Conservation (phyloP, 148 eudicot species). For the Rhododendron simsii region DNA sequence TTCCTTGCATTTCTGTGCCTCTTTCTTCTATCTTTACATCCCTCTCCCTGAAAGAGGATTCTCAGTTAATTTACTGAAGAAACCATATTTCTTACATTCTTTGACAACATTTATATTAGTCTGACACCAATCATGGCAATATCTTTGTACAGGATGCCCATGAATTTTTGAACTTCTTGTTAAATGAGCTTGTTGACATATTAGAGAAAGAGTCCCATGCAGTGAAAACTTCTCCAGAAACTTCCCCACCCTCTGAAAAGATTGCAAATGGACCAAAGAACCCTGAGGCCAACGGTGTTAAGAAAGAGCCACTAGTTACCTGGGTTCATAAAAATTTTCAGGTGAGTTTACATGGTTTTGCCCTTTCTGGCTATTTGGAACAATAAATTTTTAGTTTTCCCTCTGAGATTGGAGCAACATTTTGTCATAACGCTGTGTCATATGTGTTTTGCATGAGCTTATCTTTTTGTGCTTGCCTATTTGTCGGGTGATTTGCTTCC, state of each 20-base stretch:
- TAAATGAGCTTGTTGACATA: constrained; percentile 87
- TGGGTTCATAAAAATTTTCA: constrained; percentile 89
- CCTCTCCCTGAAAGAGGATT: not conserved
- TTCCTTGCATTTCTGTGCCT: not conserved
- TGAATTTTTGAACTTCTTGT: constrained; percentile 83
- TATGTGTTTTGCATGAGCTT: not conserved
- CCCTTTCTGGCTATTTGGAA: not conserved
- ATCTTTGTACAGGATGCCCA: constrained; percentile 68
- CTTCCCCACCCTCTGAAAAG: constrained; percentile 41
- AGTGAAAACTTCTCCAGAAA: constrained; percentile 40
- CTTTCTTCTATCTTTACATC: not conserved
- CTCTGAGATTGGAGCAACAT: not conserved
- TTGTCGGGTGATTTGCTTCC: constrained; percentile 4
- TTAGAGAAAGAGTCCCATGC: constrained; percentile 73
- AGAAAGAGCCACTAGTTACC: constrained; percentile 63
- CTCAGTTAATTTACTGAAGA: not conserved
- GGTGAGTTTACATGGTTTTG: constrained; percentile 24
- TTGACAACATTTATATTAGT: not conserved
- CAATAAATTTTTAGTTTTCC: not conserved
- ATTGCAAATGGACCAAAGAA: constrained; percentile 47
- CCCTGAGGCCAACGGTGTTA: constrained; percentile 31
- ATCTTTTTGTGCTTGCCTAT: not conserved
- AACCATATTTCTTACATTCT: not conserved
- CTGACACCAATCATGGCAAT: not conserved
- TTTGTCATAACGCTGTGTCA: not conserved